Evolutionary conservation across 2,329 filamentous ascomycete genomes (phyloP).

Genomic region (Colletotrichum spinosum): DNA sequence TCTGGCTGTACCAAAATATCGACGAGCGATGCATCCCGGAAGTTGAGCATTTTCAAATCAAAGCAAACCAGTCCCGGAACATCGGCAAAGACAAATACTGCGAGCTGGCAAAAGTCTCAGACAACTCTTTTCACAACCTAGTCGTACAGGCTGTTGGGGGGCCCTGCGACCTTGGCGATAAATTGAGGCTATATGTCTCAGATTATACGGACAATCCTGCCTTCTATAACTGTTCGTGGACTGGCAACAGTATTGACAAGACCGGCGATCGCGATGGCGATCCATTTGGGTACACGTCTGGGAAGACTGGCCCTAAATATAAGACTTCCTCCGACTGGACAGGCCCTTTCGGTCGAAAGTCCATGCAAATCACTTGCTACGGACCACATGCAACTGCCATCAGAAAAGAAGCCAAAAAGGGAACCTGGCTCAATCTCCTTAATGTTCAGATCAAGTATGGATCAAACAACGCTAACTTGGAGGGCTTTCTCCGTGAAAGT

Average conservation of each 20-base stretch:
- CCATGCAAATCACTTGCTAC: slow-evolving; percentile 78
- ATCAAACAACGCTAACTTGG: slow-evolving; percentile 66
- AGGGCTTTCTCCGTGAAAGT: slow-evolving; percentile 79
- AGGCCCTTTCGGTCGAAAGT: slow-evolving; percentile 79
- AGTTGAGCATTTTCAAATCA: slow-evolving; percentile 54
- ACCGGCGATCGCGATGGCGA: slow-evolving; percentile 60
- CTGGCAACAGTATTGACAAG: slow-evolving; percentile 41
- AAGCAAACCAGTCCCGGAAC: slow-evolving; percentile 53
- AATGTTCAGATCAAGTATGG: slow-evolving; percentile 79
- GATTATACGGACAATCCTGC: slow-evolving; percentile 81
- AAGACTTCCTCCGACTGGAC: slow-evolving; percentile 62
- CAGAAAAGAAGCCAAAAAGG: slow-evolving; percentile 65
- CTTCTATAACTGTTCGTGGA: slow-evolving; percentile 66
- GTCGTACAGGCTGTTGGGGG: slow-evolving; percentile 75
- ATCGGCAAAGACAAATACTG: slow-evolving; percentile 66
- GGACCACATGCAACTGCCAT: slow-evolving; percentile 73
- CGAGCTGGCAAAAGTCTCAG: slow-evolving; percentile 71
- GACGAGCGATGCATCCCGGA: slow-evolving; percentile 58
- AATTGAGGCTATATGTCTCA: slow-evolving; percentile 76
- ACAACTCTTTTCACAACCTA: slow-evolving; percentile 73
- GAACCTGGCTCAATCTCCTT: slow-evolving; percentile 72
- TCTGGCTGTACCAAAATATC: slow-evolving; percentile 58
- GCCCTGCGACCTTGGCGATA: slow-evolving; percentile 57
- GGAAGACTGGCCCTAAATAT: slow-evolving; percentile 38
- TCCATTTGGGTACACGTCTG: slow-evolving; percentile 63